Base-by-base conservation (phyloP, 495 filamentous ascomycete species). In the Aspergillus avenaceus region DNA sequence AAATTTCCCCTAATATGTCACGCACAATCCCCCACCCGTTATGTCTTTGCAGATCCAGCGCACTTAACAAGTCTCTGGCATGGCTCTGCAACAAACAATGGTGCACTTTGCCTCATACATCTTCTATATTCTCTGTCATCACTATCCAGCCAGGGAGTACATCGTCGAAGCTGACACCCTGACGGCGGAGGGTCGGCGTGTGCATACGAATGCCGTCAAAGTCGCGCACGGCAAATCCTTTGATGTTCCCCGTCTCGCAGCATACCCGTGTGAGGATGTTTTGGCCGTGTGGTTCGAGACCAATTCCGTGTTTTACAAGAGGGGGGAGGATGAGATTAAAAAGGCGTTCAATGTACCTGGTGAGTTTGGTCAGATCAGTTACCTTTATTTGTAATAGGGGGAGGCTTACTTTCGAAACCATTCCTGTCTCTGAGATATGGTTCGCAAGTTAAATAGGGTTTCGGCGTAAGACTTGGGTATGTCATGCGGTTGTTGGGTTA, bases 61-160 rank as follows among this genome's bases (percentile, higher is more conserved):
- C 5, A 28, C 26, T 28, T 11, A 28, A 5, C 26, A 28, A 11
- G 19, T 38, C 31, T 3, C 53, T 53, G 18, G 54, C 28, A 22
- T 60, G 53, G 25, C 56, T 56, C 29, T 60, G 58, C 4, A 60
- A 13, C 1, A 60, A 14, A 0, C 53, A 47, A 16, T 54, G 58
- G 28, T 60, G 58, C 5, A 56, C 54, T 31, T 54, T 60, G 11
- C 25, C 27, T 53, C 58, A 60, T n/a, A 49, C 43, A 28, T 51
- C 36, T 1, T 49, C 1, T 16, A 60, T 4, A 42, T 54, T 45
- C 21, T 52, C 52, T 4, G 55, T 54, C 28, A 56, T 13, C 2
- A n/a, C 36, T 0, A 38, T 38, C 5, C 27, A n/a, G 4, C 38
- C 26, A 5, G 11, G 11, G 26, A 11, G 26, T 11, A 28, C 5